Evolutionary conservation across 768 basidiomycete genomes (phyloP).

Genomic region (Pleurotus platypus): DNA sequence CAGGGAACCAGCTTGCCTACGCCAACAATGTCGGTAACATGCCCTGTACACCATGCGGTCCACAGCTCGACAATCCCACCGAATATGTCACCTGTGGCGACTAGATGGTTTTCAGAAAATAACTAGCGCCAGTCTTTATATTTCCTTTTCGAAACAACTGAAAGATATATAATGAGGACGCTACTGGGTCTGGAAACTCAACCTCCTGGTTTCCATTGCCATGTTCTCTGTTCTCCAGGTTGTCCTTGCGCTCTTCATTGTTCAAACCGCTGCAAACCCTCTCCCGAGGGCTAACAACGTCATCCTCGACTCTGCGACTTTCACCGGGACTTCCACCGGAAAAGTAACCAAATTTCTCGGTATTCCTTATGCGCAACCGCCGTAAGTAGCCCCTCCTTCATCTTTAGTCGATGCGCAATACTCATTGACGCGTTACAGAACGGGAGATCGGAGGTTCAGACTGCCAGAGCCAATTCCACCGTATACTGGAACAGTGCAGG

Average conservation of each 20-base stretch:
- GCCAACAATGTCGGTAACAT: too few species aligned
- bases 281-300: constrained; percentile 29
- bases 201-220: too few species aligned
- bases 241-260: constrained; percentile 13
- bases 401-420: background rate
- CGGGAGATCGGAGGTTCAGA: constrained; percentile 14
- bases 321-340: constrained; percentile 35
- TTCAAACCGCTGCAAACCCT: constrained; percentile 12
- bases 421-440: background rate
- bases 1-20: too few species aligned
- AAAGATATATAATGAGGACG: too few species aligned
- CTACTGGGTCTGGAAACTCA: too few species aligned
- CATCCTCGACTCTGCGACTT: constrained; percentile 38
- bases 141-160: too few species aligned
- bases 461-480: constrained; percentile 23
- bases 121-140: too few species aligned
- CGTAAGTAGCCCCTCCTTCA: constrained; percentile 30
- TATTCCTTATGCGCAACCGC: constrained; percentile 53
- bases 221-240: constrained; percentile 17
- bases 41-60: too few species aligned
- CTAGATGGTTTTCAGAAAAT: too few species aligned
- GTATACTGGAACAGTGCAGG: constrained; percentile 24
- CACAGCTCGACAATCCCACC: too few species aligned
- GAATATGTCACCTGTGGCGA: too few species aligned
- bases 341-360: constrained; percentile 39